phyloP scores from a whole-genome alignment of 2,329 filamentous ascomycete species.

The Arachnomyces sp. region DNA sequence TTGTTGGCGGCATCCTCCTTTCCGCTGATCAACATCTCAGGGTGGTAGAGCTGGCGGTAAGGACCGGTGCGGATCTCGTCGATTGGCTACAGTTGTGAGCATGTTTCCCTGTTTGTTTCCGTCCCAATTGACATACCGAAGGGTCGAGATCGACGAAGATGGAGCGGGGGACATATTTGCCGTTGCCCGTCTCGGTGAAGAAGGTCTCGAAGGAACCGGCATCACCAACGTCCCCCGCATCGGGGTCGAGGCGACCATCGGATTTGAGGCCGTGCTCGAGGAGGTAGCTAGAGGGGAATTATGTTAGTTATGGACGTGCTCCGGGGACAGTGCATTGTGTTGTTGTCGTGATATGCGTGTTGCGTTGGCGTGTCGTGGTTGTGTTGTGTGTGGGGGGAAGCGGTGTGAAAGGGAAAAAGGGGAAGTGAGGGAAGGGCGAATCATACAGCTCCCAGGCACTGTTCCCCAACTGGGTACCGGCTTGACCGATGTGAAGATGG shows the following conservation, averaged over 20 bases:
- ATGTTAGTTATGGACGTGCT: constrained; percentile 1
- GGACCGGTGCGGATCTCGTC: constrained; percentile 58
- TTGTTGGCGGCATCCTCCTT: constrained; percentile 64
- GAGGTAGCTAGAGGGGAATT: constrained; percentile 44
- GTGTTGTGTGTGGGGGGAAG: constrained; percentile 1
- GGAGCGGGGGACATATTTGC: constrained; percentile 60
- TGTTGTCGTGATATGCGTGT: background rate
- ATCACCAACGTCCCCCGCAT: constrained; percentile 44
- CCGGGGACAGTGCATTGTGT: background rate
- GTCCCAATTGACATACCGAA: constrained; percentile 37
- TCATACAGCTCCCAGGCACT: constrained; percentile 61
- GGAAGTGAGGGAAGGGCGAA: constrained; percentile 22
- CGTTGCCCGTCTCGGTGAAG: constrained; percentile 55
- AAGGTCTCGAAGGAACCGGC: constrained; percentile 56
- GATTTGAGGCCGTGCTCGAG: constrained; percentile 57
- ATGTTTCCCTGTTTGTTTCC: background rate
- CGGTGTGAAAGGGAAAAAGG: constrained; percentile 12
- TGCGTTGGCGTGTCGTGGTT: background rate
- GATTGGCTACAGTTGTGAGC: constrained; percentile 41
- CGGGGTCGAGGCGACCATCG: constrained; percentile 51
- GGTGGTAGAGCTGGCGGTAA: constrained; percentile 58
- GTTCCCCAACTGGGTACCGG: constrained; percentile 59
- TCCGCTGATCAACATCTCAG: constrained; percentile 57
- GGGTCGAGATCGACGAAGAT: constrained; percentile 62
- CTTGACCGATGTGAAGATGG: constrained; percentile 61